Evolutionary conservation across 352 stramenopile species (phyloP), one percentile per base, ranked within the genome.

Genomic region (Globisporangium nunn): DNA sequence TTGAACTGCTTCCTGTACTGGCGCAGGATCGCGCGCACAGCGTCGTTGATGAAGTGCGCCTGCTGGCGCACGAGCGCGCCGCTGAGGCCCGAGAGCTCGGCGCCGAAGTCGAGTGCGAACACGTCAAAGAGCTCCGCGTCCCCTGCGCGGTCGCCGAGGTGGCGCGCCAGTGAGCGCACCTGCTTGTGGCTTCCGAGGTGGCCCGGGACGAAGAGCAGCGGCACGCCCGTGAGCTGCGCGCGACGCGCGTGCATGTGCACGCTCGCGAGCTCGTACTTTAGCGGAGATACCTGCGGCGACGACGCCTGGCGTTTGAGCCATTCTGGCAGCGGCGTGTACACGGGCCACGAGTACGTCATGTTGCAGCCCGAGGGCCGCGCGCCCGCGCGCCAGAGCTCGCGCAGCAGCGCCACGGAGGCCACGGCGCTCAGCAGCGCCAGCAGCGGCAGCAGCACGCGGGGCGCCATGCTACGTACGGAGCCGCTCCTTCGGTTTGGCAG

Each of bases 101-200:
- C 72, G 14, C 74, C 45, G 39, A 96, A 93, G 48, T 96, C 85
- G 39, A 88, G 50, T 0, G 85, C 76, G 52, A 96, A 96, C 35
- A 94, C 53, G 46, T 96, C 86, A 60, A 88, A 89, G 52, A 79
- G 69, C 29, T 59, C 39, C 12, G 65, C 37, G 54, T 91, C 66
- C 14, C 23, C 23, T 23, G 67, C 58, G 7, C 12, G 44, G 61
- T 93, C 75, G 63, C 69, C 82, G 0, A 94, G 62, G 45, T 93
- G 81, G n/a, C 82, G 73, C 17, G 70, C 75, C 39, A 93, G 57
- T 28, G 84, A 94, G 0, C 86, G 82, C 40, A 78, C 75, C 68
- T 96, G 84, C 57, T 93, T 94, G 67, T 88, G 87, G 70, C 85
- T 93, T 15, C 85, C 86, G 56, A 90, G 54, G 57, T 96, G 82